phyloP scores from a whole-genome alignment of 2,329 filamentous ascomycete genomes.

The Coleophoma cylindrospora region DNA sequence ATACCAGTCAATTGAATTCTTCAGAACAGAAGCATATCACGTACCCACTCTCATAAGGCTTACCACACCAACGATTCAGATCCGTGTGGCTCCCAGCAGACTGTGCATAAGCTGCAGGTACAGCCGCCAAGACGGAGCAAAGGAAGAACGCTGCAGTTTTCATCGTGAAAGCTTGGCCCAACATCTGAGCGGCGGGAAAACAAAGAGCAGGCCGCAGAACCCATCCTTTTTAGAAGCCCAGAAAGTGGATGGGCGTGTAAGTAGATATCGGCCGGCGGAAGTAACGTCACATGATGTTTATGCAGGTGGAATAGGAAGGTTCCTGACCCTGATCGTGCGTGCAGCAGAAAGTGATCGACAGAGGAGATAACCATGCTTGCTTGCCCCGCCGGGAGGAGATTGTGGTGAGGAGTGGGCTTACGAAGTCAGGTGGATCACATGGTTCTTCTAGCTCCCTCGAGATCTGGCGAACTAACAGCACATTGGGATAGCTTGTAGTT shows the following conservation, averaged over 20 bases:
- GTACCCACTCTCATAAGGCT: slow-evolving; percentile 36
- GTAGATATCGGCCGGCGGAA: not conserved
- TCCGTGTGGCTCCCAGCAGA: slow-evolving; percentile 8
- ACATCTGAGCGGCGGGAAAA: not conserved
- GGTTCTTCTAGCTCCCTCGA: no score
- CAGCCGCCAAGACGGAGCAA: not conserved
- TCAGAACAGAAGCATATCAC: slow-evolving; percentile 6
- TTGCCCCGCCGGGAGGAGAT: no score
- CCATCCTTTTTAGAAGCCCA: not conserved
- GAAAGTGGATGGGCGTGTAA: not conserved
- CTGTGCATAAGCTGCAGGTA: not conserved
- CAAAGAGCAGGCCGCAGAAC: not conserved
- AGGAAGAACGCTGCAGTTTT: not conserved
- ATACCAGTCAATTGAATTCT: slow-evolving; percentile 2
- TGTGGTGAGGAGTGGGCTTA: no score
- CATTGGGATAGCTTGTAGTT: no score
- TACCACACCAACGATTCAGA: slow-evolving; percentile 32
- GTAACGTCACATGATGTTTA: not conserved
- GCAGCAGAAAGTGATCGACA: no score
- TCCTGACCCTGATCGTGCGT: no score
- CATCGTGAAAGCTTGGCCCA: not conserved
- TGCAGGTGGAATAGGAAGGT: no score
- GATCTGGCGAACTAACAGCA: no score
- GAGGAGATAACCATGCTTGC: no score
- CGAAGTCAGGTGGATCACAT: no score